Evolutionary conservation across 164 flowering plant species (phyloP).

Genomic region (Sextonia rubra): DNA sequence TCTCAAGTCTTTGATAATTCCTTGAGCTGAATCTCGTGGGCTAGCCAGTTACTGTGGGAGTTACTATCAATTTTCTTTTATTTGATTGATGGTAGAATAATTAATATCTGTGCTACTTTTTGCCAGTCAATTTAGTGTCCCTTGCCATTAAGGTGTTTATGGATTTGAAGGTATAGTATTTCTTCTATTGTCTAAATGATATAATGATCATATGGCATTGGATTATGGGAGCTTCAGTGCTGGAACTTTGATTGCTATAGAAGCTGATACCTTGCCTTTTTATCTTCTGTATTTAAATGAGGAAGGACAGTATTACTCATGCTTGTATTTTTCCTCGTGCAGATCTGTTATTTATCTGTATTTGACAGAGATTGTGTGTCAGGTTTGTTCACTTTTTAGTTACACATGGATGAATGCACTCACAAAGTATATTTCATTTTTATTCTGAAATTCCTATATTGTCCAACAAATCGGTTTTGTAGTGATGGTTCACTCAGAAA

Average conservation of each 20-base stretch:
- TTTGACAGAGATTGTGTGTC: conserved; percentile 62
- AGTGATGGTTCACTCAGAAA: too few species aligned
- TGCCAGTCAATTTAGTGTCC: not conserved
- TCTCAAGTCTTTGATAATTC: too few species aligned
- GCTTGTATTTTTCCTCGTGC: conserved; percentile 31
- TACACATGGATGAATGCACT: not conserved
- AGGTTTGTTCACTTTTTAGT: conserved; percentile 47
- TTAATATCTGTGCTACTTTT: too few species aligned
- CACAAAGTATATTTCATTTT: not conserved
- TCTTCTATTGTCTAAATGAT: not conserved
- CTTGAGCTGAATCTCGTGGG: too few species aligned
- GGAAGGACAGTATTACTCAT: conserved; percentile 12
- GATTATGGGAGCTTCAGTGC: not conserved
- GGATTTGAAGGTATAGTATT: not conserved
- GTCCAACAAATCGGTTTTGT: not conserved
- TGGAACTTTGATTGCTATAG: not conserved
- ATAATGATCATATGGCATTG: not conserved
- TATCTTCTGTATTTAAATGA: not conserved
- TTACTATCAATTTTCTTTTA: too few species aligned
- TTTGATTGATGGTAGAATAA: too few species aligned
- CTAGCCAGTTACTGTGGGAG: too few species aligned
- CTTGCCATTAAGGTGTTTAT: not conserved
- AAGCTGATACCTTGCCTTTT: not conserved
- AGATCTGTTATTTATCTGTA: conserved; percentile 65
- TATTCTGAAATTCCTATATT: not conserved